A percentile compares a stretch with the other conserved stretches of the same genome.
Conservation (phyloP, 148 eudicot genomes). For the Chenopodium quinoa region DNA sequence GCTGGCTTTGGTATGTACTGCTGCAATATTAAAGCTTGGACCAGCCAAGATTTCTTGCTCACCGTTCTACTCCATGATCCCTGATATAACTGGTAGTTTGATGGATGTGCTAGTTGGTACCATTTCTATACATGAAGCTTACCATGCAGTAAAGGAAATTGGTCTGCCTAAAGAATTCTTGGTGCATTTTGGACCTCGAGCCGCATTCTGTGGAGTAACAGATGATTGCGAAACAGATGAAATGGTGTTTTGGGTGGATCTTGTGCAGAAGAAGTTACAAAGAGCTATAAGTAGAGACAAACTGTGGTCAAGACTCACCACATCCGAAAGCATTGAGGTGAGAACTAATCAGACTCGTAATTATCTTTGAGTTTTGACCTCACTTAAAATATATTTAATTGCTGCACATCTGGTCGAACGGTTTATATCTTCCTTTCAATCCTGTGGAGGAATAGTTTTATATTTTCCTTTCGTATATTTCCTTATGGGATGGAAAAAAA, state of each 20-base stretch:
- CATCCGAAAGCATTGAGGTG: slow-evolving; percentile 95
- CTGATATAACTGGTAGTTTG: slow-evolving; percentile 76
- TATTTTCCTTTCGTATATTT: neutral
- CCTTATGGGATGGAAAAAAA: neutral
- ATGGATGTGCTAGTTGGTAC: slow-evolving; percentile 81
- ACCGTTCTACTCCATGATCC: slow-evolving; percentile 71
- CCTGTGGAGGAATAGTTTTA: neutral
- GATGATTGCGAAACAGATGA: slow-evolving; percentile 73
- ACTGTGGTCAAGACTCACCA: slow-evolving; percentile 94
- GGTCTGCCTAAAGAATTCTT: slow-evolving; percentile 83
- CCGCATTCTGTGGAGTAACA: slow-evolving; percentile 59
- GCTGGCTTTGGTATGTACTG: slow-evolving; percentile 72
- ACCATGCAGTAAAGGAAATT: slow-evolving; percentile 65
- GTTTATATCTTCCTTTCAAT: neutral
- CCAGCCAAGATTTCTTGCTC: slow-evolving; percentile 87
- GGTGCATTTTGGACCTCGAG: slow-evolving; percentile 91
- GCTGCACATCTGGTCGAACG: neutral
- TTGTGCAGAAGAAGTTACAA: slow-evolving; percentile 83
- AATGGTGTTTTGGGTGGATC: slow-evolving; percentile 82
- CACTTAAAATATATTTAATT: neutral
- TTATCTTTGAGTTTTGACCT: neutral
- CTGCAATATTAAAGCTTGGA: slow-evolving; percentile 82
- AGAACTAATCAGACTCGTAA: slow-evolving; percentile 21
- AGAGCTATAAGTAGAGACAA: slow-evolving; percentile 87
- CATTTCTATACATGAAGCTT: slow-evolving; percentile 70